Conservation (phyloP, 768 basidiomycete species). For the Lactarius tabidus region DNA sequence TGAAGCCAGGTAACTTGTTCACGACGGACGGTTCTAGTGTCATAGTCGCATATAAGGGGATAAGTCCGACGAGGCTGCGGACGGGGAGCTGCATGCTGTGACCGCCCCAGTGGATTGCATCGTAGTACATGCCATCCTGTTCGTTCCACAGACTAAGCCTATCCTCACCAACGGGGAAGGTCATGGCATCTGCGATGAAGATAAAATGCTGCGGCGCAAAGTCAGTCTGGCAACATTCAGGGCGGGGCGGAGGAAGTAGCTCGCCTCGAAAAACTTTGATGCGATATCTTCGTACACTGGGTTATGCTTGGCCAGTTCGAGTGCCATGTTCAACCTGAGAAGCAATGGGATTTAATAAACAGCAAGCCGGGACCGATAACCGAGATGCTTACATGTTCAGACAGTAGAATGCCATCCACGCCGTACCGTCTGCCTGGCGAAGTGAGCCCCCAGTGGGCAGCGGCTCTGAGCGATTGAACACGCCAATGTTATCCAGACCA, state of each 20-base stretch:
- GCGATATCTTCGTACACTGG: slow-evolving; percentile 98
- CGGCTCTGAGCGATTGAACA: slow-evolving; percentile 97
- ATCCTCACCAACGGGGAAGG: slow-evolving; percentile 73
- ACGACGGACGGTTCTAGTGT: slow-evolving; percentile 88
- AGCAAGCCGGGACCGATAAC: not conserved
- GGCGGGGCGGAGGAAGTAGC: slow-evolving; percentile 10
- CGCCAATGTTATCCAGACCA: slow-evolving; percentile 95
- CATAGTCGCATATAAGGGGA: slow-evolving; percentile 92
- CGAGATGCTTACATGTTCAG: slow-evolving; percentile 76
- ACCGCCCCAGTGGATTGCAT: slow-evolving; percentile 87
- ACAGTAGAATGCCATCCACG: slow-evolving; percentile 99
- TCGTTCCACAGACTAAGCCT: slow-evolving; percentile 92
- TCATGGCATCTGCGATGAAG: slow-evolving; percentile 99
- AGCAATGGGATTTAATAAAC: slow-evolving; percentile 10
- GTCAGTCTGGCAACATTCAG: not conserved
- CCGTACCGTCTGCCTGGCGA: slow-evolving; percentile 97
- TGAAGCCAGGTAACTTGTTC: slow-evolving; percentile 95
- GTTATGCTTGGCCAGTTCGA: slow-evolving; percentile 97
- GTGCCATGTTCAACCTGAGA: slow-evolving; percentile 92
- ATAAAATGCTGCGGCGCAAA: slow-evolving; percentile 76
- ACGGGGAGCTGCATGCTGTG: slow-evolving; percentile 89
- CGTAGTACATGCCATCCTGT: slow-evolving; percentile 97
- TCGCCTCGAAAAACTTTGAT: slow-evolving; percentile 91
- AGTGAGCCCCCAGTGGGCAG: slow-evolving; percentile 90
- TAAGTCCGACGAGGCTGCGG: slow-evolving; percentile 93